phyloP scores from a whole-genome alignment of 1,139 yeast genomes.

The Nakaseomyces uthaithaninus region DNA sequence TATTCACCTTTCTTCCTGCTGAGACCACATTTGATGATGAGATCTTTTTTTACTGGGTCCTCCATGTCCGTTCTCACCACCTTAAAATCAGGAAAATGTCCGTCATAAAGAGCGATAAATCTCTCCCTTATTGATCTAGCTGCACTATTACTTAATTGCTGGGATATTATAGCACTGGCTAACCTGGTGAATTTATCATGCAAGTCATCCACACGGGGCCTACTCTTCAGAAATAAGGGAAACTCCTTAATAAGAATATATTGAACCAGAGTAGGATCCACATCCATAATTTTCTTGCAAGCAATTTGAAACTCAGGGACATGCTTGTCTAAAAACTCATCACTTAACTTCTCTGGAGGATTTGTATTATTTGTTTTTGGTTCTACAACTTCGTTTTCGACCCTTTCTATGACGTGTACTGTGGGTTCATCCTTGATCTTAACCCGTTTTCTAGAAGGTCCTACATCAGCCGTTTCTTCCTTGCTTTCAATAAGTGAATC shows the following conservation, averaged over 20 bases:
- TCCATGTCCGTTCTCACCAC: conserved; percentile 30
- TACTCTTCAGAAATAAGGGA: conserved; percentile 21
- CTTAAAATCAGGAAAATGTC: conserved; percentile 46
- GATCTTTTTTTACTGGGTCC: conserved; percentile 37
- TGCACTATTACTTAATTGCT: conserved; percentile 81
- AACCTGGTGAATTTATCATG: conserved; percentile 38
- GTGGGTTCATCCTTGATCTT: conserved; percentile 1
- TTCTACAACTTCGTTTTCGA: conserved; percentile 7
- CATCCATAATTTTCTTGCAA: conserved; percentile 34
- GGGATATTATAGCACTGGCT: conserved; percentile 53
- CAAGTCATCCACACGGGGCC: conserved; percentile 15
- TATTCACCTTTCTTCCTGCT: conserved; percentile 65
- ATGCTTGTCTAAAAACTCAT: conserved; percentile 38
- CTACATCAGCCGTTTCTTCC: not conserved
- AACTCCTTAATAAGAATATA: conserved; percentile 27
- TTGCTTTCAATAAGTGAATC: not conserved
- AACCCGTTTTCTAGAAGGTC: not conserved
- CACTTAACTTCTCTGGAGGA: conserved; percentile 32
- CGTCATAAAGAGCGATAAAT: conserved; percentile 38
- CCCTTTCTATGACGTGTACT: conserved; percentile 3
- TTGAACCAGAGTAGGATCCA: conserved; percentile 40
- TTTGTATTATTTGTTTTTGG: not conserved
- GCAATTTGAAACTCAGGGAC: conserved; percentile 40
- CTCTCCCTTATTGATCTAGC: conserved; percentile 55
- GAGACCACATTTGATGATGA: conserved; percentile 56